phyloP scores from a whole-genome alignment of 306 rosid genomes.

The Senna siamea region DNA sequence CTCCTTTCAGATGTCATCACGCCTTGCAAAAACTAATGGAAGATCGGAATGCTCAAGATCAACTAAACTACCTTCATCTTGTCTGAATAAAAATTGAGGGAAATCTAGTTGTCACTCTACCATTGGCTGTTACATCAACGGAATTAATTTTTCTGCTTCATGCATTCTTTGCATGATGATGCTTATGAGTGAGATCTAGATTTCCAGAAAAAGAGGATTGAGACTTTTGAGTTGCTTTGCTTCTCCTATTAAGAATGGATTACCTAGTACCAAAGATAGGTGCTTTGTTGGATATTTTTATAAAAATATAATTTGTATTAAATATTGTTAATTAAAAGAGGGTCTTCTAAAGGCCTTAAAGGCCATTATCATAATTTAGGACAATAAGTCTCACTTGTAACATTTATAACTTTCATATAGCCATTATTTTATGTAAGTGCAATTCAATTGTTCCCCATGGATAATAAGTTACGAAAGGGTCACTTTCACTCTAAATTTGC shows the following conservation, averaged over 20 bases:
- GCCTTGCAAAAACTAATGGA: constrained; percentile 62
- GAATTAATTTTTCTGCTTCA: neutral
- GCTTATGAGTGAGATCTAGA: neutral
- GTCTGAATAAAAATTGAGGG: constrained; percentile 35
- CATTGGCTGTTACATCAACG: neutral
- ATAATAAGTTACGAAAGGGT: no score
- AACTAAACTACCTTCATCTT: constrained; percentile 34
- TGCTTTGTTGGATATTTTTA: no score
- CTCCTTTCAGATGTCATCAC: constrained; percentile 61
- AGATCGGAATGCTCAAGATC: constrained; percentile 42
- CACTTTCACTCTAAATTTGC: no score
- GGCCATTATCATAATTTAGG: no score
- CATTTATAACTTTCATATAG: no score
- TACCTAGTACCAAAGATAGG: neutral
- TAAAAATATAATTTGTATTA: no score
- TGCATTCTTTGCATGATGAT: no score
- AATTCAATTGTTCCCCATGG: no score
- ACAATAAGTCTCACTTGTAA: no score
- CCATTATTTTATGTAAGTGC: no score
- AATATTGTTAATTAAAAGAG: no score
- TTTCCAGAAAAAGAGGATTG: neutral
- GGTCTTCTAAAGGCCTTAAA: no score
- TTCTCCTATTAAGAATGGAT: neutral
- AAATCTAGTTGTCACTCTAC: constrained; percentile 4
- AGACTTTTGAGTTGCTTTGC: neutral